Conservation (phyloP, 2,329 filamentous ascomycete genomes). For the Stagonosporopsis vannaccii region DNA sequence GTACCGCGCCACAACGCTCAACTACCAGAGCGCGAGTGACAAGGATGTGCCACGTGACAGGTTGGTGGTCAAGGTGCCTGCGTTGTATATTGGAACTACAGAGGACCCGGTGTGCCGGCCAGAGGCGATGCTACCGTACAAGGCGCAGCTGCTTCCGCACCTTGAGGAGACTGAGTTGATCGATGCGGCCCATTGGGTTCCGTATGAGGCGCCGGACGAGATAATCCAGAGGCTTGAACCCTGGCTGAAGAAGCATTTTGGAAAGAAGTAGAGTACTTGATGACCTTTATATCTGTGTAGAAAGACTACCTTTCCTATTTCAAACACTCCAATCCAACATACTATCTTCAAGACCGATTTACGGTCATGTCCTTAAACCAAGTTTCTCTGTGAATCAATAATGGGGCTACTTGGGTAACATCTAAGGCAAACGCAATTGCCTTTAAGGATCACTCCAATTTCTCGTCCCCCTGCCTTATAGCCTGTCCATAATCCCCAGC, state of each 20-base stretch:
- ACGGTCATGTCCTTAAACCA: not conserved
- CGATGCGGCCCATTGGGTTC: constrained; percentile 47
- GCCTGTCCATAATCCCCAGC: constrained; percentile 76
- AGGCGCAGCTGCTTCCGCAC: constrained; percentile 39
- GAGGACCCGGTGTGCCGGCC: constrained; percentile 47
- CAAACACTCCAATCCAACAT: not conserved
- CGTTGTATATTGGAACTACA: constrained; percentile 46
- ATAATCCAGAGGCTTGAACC: constrained; percentile 24
- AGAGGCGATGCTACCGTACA: constrained; percentile 36
- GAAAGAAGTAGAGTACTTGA: not conserved
- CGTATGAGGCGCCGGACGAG: constrained; percentile 48
- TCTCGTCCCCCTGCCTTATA: constrained; percentile 44
- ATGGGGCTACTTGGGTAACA: not conserved
- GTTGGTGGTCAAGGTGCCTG: constrained; percentile 45
- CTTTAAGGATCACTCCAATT: constrained; percentile 9
- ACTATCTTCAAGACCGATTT: not conserved
- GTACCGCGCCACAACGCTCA: constrained; percentile 41
- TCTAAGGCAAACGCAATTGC: not conserved
- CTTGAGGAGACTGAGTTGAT: constrained; percentile 42
- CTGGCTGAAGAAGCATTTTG: constrained; percentile 30
- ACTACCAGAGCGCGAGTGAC: constrained; percentile 39
- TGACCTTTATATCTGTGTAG: not conserved
- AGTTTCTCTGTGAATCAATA: not conserved
- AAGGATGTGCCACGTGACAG: constrained; percentile 30
- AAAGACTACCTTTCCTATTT: not conserved